Evolutionary conservation across 768 basidiomycete genomes (phyloP).

Genomic region (Tulasnella sp.): DNA sequence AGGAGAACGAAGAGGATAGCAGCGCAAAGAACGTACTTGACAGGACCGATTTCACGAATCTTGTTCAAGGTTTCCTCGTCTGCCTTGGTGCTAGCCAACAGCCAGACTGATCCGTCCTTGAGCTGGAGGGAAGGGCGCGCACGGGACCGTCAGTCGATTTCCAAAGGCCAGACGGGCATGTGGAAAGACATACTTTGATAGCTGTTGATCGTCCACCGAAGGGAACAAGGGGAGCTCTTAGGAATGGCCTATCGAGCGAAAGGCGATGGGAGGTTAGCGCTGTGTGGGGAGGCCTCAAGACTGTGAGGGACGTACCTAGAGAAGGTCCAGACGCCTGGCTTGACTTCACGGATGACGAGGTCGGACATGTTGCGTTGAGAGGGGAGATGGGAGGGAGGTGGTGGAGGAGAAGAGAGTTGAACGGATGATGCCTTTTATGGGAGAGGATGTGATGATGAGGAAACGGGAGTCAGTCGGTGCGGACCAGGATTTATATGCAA

Average conservation of each 20-base stretch:
- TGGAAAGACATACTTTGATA: conserved; percentile 48
- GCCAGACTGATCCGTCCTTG: conserved; percentile 25
- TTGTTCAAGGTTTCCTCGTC: conserved; percentile 27
- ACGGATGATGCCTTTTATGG: too few species aligned
- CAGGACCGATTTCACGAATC: conserved; percentile 25
- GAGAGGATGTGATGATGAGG: too few species aligned
- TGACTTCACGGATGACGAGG: conserved; percentile 30
- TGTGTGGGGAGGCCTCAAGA: background rate
- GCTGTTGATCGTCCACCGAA: conserved; percentile 84
- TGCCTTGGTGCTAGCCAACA: conserved; percentile 25
- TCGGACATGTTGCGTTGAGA: background rate
- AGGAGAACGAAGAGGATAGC: background rate
- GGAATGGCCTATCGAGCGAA: conserved; percentile 36
- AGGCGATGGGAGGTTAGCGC: background rate
- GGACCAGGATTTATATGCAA: too few species aligned
- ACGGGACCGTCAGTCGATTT: background rate
- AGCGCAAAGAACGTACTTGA: conserved; percentile 14
- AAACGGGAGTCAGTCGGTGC: too few species aligned
- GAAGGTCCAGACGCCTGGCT: conserved; percentile 28
- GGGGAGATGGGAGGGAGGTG: background rate
- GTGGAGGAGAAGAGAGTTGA: background rate
- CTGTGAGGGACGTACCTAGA: background rate
- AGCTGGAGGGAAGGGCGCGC: background rate
- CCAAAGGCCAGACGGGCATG: background rate
- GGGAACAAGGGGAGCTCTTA: conserved; percentile 62